Evolutionary conservation across 345 rosid genomes (phyloP), one percentile per base, ranked within the genome.

Genomic region (Linum usitatissimum): DNA sequence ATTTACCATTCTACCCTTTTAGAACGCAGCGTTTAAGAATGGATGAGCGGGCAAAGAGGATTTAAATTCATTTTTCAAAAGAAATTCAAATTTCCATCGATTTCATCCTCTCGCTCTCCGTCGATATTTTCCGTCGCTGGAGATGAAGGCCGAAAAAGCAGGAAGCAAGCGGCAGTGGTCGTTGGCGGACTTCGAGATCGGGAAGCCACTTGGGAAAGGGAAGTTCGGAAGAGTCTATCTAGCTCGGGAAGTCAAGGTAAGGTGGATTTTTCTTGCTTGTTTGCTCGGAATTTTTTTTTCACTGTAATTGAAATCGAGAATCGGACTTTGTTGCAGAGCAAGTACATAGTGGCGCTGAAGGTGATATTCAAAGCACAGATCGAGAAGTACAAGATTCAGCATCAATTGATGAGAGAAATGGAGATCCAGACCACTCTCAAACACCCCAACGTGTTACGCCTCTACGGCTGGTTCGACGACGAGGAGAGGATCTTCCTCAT

Each of bases 391-490:
- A 77, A 65, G 57, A 76, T 90, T 61, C 94, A 86, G 57, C 86
- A 90, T 60, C 98, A 89, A 76, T 57, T 92, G 67, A 77, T 78
- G 77, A 81, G 98, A 71, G 98, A 92, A 65, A 85, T 89, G 90
- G 93, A 92, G 83, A 92, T 92, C 42, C 97, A 89, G 61, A 75
- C 83, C 9, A 74, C 71, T 65, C 84, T 92, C 28, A 62, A 70
- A 13, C 98, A 92, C 60, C 84, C 97, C 0, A 89, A 89, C 63
- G 78, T 89, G 4, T 71, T 92, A 15, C 86, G 91, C 34, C 94
- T 87, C 64, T 81, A 70, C 28, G 97, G 96, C n/a, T 92, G 97
- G 93, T 92, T 92, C 54, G 84, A 89, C 63, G 98, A 92, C 48
- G 62, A 59, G 4, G 84, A 87, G 8, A 79, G 93, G 3, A 77